Percentiles rank a stretch among this genome's conserved stretches.
phyloP scores from a whole-genome alignment of 2,329 filamentous ascomycete genomes.

The Fusarium sp. region DNA sequence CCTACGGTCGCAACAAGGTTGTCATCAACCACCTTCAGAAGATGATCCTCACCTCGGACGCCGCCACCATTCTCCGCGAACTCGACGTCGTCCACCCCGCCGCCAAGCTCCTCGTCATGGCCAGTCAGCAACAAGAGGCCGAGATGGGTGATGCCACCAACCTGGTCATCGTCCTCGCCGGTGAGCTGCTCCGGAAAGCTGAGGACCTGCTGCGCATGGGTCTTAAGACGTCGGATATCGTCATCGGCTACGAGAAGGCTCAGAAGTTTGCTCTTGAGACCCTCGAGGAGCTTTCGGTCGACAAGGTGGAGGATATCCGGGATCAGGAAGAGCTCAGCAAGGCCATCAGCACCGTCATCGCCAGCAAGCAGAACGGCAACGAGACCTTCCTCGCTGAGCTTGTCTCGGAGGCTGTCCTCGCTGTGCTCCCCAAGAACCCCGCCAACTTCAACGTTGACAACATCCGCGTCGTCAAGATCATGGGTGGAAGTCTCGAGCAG shows the following conservation, averaged over 20 bases:
- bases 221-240: slow-evolving; percentile 97
- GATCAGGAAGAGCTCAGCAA: slow-evolving; percentile 87
- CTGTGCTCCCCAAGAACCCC: slow-evolving; percentile 94
- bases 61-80: slow-evolving; percentile 95
- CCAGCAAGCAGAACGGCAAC: slow-evolving; percentile 93
- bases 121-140: slow-evolving; percentile 96
- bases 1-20: slow-evolving; percentile 98
- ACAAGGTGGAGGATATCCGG: slow-evolving; percentile 85
- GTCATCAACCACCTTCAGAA: slow-evolving; percentile 99
- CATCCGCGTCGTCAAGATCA: slow-evolving; percentile 98
- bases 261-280: slow-evolving; percentile 85
- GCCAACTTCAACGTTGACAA: slow-evolving; percentile 99
- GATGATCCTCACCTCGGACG: slow-evolving; percentile 98
- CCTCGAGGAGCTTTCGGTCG: slow-evolving; percentile 87
- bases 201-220: slow-evolving; percentile 97
- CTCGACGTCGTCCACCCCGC: slow-evolving; percentile 98
- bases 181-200: slow-evolving; percentile 94
- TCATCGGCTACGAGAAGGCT: slow-evolving; percentile 93
- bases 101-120: slow-evolving; percentile 97
- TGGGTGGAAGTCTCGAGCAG: slow-evolving; percentile 95
- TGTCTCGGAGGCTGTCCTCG: slow-evolving; percentile 83
- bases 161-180: slow-evolving; percentile 92
- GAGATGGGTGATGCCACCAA: slow-evolving; percentile 99
- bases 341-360: slow-evolving; percentile 92
- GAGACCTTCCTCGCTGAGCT: slow-evolving; percentile 87